These are phyloP conservation scores for baker's yeast (Saccharomyces cerevisiae) DNA, from an alignment of 805 yeast species.

Conservation along the genomic window DNA sequence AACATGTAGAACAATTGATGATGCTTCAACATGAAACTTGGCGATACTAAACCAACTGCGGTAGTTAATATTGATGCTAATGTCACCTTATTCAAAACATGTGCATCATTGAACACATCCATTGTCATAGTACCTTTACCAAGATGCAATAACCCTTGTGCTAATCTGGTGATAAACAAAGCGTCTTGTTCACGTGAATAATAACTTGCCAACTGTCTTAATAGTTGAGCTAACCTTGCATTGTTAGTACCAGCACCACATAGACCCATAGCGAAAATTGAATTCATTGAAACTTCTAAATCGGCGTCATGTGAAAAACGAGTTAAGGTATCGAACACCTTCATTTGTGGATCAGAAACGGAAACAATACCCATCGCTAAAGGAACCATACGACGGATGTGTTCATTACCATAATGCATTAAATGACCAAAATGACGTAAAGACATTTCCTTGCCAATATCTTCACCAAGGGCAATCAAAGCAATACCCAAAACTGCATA, in stretches of 20 bases:
- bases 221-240: conserved; percentile 91
- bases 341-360: conserved; percentile 91
- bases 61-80: conserved; percentile 84
- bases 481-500: conserved; percentile 94
- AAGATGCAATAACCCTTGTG: conserved; percentile 89
- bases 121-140: conserved; percentile 94
- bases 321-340: conserved; percentile 91
- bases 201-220: conserved; percentile 90
- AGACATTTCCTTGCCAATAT: conserved; percentile 95
- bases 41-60: conserved; percentile 76
- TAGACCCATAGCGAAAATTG: conserved; percentile 93
- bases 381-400: conserved; percentile 90
- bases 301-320: conserved; percentile 95
- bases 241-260: conserved; percentile 99
- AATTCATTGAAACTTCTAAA: conserved; percentile 85
- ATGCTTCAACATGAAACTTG: conserved; percentile 71
- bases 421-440: conserved; percentile 93
- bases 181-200: conserved; percentile 87
- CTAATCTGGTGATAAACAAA: conserved; percentile 82
- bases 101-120: conserved; percentile 85
- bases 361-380: conserved; percentile 95
- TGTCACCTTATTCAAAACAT: conserved; percentile 77
- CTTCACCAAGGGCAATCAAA: conserved; percentile 93
- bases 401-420: conserved; percentile 93
- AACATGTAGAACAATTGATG: conserved; percentile 81